Conservation (phyloP, 1,284 basidiomycete species). For the Moniliella sp. region DNA sequence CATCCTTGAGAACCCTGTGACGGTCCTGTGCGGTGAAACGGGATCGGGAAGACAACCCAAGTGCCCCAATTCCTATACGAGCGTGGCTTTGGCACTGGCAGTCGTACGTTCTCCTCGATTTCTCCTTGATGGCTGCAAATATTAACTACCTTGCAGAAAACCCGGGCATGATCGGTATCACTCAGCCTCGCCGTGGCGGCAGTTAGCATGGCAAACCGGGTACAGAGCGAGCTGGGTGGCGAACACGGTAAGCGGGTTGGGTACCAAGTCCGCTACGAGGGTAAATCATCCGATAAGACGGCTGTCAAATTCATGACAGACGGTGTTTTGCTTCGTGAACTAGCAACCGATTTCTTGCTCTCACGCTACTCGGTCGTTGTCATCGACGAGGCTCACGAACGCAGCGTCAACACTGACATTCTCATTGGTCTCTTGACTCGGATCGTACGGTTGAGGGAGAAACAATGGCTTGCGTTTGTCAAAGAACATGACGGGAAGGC, state of each 20-base stretch:
- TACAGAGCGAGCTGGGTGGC: conserved; percentile 66
- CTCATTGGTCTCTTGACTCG: conserved; percentile 83
- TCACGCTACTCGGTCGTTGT: conserved; percentile 67
- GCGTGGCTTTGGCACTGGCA: conserved; percentile 71
- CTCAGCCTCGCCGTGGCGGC: conserved; percentile 93
- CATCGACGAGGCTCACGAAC: conserved; percentile 91
- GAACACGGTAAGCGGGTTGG: conserved; percentile 54
- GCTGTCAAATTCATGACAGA: conserved; percentile 99
- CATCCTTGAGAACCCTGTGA: conserved; percentile 58
- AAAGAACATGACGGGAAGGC: conserved; percentile 2
- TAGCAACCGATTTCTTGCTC: conserved; percentile 71
- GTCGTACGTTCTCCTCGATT: conserved; percentile 48
- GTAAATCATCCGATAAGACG: conserved; percentile 66
- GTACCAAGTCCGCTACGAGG: conserved; percentile 91
- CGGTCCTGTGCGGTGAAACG: conserved; percentile 60
- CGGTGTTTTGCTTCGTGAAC: conserved; percentile 77
- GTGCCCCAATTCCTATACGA: conserved; percentile 82
- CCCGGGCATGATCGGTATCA: conserved; percentile 91
- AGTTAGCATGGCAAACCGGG: conserved; percentile 77
- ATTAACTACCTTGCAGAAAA: conserved; percentile 44
- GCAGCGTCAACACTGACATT: conserved; percentile 94
- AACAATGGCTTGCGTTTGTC: conserved; percentile 15
- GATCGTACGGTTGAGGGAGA: conserved; percentile 57
- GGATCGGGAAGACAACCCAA: conserved; percentile 94
- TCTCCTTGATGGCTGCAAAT: conserved; percentile 2